Evolutionary conservation across 768 basidiomycete species (phyloP).

Genomic region (Suillus variegatus): DNA sequence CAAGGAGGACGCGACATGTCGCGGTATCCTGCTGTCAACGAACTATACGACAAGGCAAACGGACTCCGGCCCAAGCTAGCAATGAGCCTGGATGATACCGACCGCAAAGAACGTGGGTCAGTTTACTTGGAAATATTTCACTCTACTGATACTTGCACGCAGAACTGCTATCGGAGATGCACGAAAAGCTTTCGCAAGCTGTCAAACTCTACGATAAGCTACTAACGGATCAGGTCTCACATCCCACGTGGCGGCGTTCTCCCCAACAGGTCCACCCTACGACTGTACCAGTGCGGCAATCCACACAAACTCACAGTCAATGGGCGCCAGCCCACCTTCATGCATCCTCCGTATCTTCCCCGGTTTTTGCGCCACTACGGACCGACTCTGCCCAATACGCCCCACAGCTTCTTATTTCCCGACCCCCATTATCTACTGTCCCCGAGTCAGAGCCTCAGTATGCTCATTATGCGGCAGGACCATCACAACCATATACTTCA

Average conservation of each 20-base stretch:
- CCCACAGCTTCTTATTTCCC: conserved; percentile 20
- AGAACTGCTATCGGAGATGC: conserved; percentile 94
- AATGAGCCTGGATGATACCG: conserved; percentile 80
- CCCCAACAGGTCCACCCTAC: conserved; percentile 17
- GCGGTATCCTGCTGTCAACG: conserved; percentile 80
- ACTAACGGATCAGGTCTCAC: conserved; percentile 79
- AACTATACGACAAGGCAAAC: conserved; percentile 83
- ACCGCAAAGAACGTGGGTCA: conserved; percentile 78
- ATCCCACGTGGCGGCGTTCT: conserved; percentile 60
- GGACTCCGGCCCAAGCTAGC: conserved; percentile 79
- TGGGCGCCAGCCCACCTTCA: conserved; percentile 24
- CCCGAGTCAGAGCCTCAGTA: conserved; percentile 31
- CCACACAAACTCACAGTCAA: conserved; percentile 31
- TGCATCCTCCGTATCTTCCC: conserved; percentile 18
- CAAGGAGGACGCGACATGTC: conserved; percentile 79
- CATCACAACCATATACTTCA: conserved; percentile 10
- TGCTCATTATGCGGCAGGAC: conserved; percentile 16
- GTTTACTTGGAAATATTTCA: conserved; percentile 5
- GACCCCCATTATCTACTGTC: conserved; percentile 28
- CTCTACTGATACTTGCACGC: conserved; percentile 6
- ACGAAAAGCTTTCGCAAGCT: conserved; percentile 89
- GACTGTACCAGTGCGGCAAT: conserved; percentile 1
- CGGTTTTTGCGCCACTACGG: conserved; percentile 20
- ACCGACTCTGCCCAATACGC: conserved; percentile 21
- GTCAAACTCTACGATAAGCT: conserved; percentile 91